Conservation (phyloP, 768 basidiomycete species). For the Suillus spraguei region DNA sequence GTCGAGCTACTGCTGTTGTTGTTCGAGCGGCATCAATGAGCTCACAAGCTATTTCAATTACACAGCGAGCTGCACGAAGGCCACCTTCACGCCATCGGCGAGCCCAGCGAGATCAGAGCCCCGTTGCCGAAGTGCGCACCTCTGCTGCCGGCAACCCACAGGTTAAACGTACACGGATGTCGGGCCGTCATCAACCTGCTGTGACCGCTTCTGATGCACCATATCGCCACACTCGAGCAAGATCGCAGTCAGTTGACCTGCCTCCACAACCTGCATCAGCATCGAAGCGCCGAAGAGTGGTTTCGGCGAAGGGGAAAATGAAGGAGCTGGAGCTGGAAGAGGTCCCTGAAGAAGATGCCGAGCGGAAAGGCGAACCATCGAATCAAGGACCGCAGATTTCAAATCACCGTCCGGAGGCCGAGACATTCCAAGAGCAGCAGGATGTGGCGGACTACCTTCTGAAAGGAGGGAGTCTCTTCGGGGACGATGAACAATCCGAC, state of each 20-base stretch:
- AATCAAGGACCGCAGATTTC: neutral
- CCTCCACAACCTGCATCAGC: conserved; percentile 8
- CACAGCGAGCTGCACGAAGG: neutral
- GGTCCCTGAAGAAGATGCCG: conserved; percentile 15
- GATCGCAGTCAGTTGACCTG: conserved; percentile 25
- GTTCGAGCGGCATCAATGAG: neutral
- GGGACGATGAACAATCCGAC: neutral
- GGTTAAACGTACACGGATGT: neutral
- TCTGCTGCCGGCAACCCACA: neutral
- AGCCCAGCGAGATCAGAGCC: neutral
- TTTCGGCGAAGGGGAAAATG: conserved; percentile 14
- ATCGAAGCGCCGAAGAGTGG: neutral
- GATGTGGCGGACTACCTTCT: conserved; percentile 28
- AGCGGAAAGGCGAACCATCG: neutral
- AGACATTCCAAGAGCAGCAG: conserved; percentile 23
- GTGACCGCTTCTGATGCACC: conserved; percentile 10
- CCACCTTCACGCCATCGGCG: conserved; percentile 6
- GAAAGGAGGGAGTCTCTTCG: neutral
- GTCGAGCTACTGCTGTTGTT: conserved; percentile 11
- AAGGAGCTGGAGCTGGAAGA: conserved; percentile 6
- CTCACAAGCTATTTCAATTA: neutral
- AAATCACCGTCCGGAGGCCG: conserved; percentile 9
- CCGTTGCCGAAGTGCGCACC: neutral
- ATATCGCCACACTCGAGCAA: conserved; percentile 23
- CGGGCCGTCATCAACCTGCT: neutral